A percentile compares a stretch with the other conserved stretches of the same genome.
phyloP scores from a whole-genome alignment of 768 basidiomycete genomes.

The Cystobasidium tubakii region DNA sequence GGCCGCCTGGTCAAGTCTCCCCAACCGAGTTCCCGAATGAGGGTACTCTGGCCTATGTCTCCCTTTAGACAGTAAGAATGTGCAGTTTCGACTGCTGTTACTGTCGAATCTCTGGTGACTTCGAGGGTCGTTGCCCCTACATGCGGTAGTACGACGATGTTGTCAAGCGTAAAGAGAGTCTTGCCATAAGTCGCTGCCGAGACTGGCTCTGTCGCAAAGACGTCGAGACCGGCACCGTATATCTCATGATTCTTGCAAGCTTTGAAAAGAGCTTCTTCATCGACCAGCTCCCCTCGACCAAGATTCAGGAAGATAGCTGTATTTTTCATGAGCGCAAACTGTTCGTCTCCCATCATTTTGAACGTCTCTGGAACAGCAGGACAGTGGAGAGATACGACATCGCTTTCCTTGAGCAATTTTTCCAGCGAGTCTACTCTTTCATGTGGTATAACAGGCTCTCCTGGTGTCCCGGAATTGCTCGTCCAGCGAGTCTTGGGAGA shows the following conservation, averaged over 20 bases:
- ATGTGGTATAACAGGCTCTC: conserved; percentile 59
- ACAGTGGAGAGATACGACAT: conserved; percentile 62
- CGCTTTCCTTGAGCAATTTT: conserved; percentile 56
- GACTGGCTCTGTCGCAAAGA: conserved; percentile 64
- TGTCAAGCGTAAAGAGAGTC: conserved; percentile 55
- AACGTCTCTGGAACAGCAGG: conserved; percentile 57
- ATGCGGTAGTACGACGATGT: conserved; percentile 62
- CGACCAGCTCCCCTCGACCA: conserved; percentile 61
- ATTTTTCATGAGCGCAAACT: conserved; percentile 58
- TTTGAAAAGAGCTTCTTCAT: conserved; percentile 58
- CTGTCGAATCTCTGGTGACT: conserved; percentile 21
- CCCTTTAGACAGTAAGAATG: not conserved
- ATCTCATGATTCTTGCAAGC: conserved; percentile 55
- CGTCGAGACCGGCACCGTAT: conserved; percentile 60
- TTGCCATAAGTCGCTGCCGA: conserved; percentile 53
- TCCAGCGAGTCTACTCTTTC: conserved; percentile 59
- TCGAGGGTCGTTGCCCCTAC: conserved; percentile 53
- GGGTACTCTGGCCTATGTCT: conserved; percentile 22
- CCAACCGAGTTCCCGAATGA: conserved; percentile 6
- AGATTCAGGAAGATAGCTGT: conserved; percentile 64
- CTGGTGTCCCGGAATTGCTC: conserved; percentile 50
- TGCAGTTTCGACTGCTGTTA: conserved; percentile 33
- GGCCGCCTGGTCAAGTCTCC: conserved; percentile 15
- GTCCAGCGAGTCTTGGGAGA: conserved; percentile 32
- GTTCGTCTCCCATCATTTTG: conserved; percentile 54